A percentile compares a stretch with the other conserved stretches of the same genome.
Conservation (phyloP, 2,329 filamentous ascomycete species). For the Diaporthe citri region DNA sequence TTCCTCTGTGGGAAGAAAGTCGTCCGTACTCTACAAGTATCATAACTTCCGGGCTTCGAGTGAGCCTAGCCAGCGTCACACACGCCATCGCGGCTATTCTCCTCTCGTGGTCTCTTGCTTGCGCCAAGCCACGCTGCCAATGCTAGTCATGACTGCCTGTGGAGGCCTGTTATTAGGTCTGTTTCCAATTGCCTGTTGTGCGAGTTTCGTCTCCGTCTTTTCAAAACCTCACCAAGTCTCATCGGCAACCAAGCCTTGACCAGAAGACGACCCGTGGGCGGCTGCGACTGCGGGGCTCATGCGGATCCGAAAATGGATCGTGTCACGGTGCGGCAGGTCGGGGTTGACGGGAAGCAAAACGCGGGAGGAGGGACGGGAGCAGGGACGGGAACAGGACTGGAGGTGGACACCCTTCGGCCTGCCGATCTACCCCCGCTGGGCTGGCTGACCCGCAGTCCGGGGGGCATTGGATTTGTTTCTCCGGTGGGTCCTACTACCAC, state of each 20-base stretch:
- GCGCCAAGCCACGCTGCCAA: not conserved
- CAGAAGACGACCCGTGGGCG: not conserved
- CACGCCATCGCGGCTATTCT: not conserved
- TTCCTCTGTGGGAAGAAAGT: not conserved
- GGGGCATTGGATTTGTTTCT: not conserved
- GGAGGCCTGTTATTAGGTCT: not conserved
- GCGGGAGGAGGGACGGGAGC: not conserved
- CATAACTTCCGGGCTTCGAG: not conserved
- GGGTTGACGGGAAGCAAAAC: conserved; percentile 6
- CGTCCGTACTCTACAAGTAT: not conserved
- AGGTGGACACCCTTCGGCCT: not conserved
- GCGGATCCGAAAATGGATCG: conserved; percentile 12
- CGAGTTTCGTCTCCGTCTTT: conserved; percentile 23
- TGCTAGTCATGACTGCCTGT: conserved; percentile 17
- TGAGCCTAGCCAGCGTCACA: not conserved
- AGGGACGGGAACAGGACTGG: conserved; percentile 7
- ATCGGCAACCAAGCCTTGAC: conserved; percentile 26
- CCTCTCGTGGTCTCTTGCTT: not conserved
- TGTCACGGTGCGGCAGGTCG: conserved; percentile 18
- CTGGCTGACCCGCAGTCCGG: conserved; percentile 17
- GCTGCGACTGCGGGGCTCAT: conserved; percentile 13
- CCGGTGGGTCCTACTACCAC: no score
- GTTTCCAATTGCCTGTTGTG: conserved; percentile 5
- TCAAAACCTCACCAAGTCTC: conserved; percentile 22
- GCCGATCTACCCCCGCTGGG: not conserved